Evolutionary conservation across 208 protist genomes (phyloP).

Genomic region (Acanthamoeba lugdunensis): DNA sequence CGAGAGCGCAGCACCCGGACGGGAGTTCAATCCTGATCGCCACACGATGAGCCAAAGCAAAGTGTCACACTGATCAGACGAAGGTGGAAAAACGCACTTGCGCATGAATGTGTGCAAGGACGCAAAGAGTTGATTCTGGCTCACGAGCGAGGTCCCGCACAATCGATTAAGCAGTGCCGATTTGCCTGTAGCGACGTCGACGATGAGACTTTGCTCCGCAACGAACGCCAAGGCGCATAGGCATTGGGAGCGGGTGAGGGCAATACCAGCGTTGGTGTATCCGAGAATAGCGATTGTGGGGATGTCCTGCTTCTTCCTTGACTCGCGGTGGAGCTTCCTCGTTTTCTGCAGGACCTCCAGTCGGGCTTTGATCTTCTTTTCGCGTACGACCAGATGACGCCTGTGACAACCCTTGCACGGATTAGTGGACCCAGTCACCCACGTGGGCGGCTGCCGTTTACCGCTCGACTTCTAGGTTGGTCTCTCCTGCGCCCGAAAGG

Average conservation of each 20-base stretch:
- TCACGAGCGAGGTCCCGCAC: conserved; percentile 34
- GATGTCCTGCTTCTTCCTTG: conserved; percentile 54
- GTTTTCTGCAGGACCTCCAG: conserved; percentile 42
- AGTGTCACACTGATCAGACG: not conserved
- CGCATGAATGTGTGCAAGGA: conserved; percentile 61
- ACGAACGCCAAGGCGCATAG: too few species aligned
- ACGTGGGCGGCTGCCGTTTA: not conserved
- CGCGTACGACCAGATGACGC: not conserved
- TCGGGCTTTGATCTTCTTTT: conserved; percentile 59
- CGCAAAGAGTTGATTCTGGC: conserved; percentile 38
- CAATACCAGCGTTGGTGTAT: conserved; percentile 58
- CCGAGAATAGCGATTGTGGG: conserved; percentile 52
- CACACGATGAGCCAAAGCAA: not conserved
- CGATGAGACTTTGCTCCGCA: not conserved
- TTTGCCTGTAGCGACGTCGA: not conserved
- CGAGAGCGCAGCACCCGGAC: conserved; percentile 13
- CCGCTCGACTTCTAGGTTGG: conserved; percentile 50
- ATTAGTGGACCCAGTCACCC: not conserved
- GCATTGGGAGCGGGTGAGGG: too few species aligned
- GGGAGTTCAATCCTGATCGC: not conserved
- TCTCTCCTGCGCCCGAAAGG: conserved; percentile 64
- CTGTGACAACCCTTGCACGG: not conserved
- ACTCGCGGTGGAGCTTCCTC: conserved; percentile 26
- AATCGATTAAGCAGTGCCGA: conserved; percentile 56
- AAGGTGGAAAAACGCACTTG: not conserved